Conservation (phyloP, 1,284 basidiomycete species). For the Pseudozyma thailandica region DNA sequence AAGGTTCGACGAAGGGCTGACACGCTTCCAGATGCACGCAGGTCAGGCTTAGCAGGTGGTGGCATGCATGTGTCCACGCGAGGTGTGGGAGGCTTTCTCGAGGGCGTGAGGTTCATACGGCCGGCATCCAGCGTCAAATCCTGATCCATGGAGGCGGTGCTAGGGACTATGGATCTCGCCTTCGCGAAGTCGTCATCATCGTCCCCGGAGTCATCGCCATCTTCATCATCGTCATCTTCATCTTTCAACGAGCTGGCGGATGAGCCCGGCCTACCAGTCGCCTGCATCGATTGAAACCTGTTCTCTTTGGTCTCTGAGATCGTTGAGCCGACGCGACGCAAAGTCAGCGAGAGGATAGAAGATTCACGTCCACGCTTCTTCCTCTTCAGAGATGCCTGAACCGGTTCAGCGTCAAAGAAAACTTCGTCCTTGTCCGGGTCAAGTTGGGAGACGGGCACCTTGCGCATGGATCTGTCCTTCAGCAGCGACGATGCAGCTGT, state of each 20-base stretch:
- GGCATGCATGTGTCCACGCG: conserved; percentile 12
- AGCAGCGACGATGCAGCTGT: conserved; percentile 30
- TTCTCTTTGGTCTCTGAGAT: conserved; percentile 40
- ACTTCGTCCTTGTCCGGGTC: conserved; percentile 59
- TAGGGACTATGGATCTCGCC: conserved; percentile 10
- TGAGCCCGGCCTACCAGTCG: conserved; percentile 14
- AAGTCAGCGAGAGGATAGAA: conserved; percentile 56
- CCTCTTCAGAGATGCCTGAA: conserved; percentile 51
- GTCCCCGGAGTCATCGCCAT: conserved; percentile 6
- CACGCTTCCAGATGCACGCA: conserved; percentile 26
- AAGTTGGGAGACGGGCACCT: conserved; percentile 38
- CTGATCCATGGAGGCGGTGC: conserved; percentile 18
- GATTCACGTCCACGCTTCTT: conserved; percentile 57
- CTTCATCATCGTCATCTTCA: conserved; percentile 20
- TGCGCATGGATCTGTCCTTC: conserved; percentile 33
- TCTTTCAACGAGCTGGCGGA: conserved; percentile 23
- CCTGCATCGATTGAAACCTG: conserved; percentile 23
- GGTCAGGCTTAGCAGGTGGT: conserved; percentile 9
- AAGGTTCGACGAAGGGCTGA: conserved; percentile 28
- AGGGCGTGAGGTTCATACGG: conserved; percentile 10
- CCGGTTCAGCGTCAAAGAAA: conserved; percentile 57
- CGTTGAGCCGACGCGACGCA: conserved; percentile 54
- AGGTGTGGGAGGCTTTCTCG: conserved; percentile 14
- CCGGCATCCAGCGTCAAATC: conserved; percentile 16
- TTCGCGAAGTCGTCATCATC: conserved; percentile 6